Evolutionary conservation across 2,329 filamentous ascomycete species (phyloP).

Genomic region (Hypoxylon sp.): DNA sequence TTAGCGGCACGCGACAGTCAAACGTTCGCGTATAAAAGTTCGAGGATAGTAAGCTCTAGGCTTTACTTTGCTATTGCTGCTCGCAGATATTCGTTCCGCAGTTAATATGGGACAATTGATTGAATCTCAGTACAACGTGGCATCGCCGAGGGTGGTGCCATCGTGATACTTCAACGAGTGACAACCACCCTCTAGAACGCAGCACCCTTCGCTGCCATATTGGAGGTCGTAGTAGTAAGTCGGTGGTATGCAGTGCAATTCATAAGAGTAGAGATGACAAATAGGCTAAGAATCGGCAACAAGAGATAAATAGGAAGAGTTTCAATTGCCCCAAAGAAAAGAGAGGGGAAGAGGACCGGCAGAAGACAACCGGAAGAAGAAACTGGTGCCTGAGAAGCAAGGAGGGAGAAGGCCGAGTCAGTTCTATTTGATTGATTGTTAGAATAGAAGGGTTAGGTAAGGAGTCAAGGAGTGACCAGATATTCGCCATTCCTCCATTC

Average conservation of each 20-base stretch:
- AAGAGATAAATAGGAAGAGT: conserved; percentile 27
- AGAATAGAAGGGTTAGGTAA: conserved; percentile 13
- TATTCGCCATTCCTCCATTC: conserved; percentile 1
- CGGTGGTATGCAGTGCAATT: conserved; percentile 32
- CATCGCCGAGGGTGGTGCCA: conserved; percentile 69
- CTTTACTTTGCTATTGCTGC: conserved; percentile 2
- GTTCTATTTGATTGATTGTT: conserved; percentile 19
- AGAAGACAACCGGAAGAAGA: conserved; percentile 25
- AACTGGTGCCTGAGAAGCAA: neutral
- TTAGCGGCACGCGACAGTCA: conserved; percentile 31
- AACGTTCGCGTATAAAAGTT: conserved; percentile 15
- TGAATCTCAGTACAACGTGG: conserved; percentile 50
- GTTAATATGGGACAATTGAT: conserved; percentile 42
- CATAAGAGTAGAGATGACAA: conserved; percentile 30
- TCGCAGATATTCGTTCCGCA: conserved; percentile 26
- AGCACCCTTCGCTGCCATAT: conserved; percentile 61
- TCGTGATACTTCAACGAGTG: conserved; percentile 61
- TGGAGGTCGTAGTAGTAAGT: conserved; percentile 52
- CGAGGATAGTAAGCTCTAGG: conserved; percentile 1
- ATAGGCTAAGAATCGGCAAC: conserved; percentile 42
- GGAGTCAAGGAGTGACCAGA: neutral
- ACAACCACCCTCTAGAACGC: conserved; percentile 68
- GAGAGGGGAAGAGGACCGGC: conserved; percentile 28
- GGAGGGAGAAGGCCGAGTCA: neutral
- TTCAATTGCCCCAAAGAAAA: conserved; percentile 20